A percentile compares a stretch with the other conserved stretches of the same genome.
Conservation (phyloP, 1,284 basidiomycete species). For the Naganishia sp. region DNA sequence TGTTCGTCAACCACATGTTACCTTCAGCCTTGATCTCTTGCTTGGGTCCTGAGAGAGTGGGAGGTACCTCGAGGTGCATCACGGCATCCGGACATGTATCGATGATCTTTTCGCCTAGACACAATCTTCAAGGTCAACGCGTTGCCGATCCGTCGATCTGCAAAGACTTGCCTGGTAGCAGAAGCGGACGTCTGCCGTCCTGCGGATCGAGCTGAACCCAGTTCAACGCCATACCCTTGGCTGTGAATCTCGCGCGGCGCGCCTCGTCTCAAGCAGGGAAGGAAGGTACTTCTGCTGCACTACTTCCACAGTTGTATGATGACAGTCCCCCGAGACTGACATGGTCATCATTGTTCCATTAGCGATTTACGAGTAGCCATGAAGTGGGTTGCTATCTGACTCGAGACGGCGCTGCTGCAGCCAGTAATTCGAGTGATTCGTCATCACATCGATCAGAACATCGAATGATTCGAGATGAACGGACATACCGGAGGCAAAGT, state of each 20-base stretch:
- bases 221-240: slow-evolving; percentile 10
- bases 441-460: no score
- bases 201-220: slow-evolving; percentile 18
- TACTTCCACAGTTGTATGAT: no score
- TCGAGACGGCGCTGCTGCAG: no score
- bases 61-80: slow-evolving; percentile 2
- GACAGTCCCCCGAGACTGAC: no score
- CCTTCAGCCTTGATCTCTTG: slow-evolving; percentile 1
- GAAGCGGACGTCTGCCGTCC: not conserved
- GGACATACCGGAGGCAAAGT: no score
- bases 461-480: no score
- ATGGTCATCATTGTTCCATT: no score
- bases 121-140: not conserved
- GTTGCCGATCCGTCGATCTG: not conserved
- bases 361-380: no score
- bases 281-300: no score
- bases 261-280: no score
- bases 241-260: not conserved
- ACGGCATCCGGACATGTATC: not conserved
- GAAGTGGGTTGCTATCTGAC: no score
- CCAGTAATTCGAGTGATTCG: no score
- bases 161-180: slow-evolving; percentile 7
- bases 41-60: slow-evolving; percentile 11
- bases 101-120: slow-evolving; percentile 3
- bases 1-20: slow-evolving; percentile 16